Percentiles rank a stretch among this genome's conserved stretches.
Conservation (phyloP, 2,329 filamentous ascomycete genomes). For the Fusarium sarcochroum region DNA sequence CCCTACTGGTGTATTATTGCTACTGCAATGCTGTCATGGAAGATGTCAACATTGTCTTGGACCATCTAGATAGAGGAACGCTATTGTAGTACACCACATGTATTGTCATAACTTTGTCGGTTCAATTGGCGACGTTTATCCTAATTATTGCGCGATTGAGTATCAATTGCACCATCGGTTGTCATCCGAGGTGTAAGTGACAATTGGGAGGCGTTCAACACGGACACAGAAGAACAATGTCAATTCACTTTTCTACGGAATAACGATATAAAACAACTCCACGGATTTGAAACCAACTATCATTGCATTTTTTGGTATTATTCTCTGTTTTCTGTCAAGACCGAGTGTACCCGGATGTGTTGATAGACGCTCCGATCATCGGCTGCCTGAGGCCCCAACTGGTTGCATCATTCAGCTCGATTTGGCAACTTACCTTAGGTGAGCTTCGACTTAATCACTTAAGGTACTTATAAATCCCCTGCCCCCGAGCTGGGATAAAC, state of each 20-base stretch:
- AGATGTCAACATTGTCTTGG: too few relatives aligned
- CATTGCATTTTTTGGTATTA: neutral
- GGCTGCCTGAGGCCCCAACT: conserved; percentile 50
- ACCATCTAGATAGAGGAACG: too few relatives aligned
- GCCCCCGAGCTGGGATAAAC: neutral
- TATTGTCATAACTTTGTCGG: too few relatives aligned
- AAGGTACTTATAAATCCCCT: conserved; percentile 21
- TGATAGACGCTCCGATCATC: conserved; percentile 39
- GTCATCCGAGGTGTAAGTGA: conserved; percentile 9
- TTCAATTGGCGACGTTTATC: conserved; percentile 31
- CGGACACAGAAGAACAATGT: neutral
- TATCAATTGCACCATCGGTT: conserved; percentile 26
- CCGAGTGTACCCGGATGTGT: neutral
- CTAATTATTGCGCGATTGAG: conserved; percentile 35
- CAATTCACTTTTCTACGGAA: neutral
- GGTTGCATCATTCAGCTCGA: conserved; percentile 48
- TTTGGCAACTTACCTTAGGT: conserved; percentile 39
- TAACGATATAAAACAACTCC: neutral
- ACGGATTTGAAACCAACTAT: neutral
- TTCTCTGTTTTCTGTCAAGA: neutral
- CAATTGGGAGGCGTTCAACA: neutral
- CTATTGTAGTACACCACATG: too few relatives aligned
- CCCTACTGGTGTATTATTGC: too few relatives aligned
- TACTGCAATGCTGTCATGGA: too few relatives aligned
- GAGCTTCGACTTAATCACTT: conserved; percentile 33